phyloP scores from a whole-genome alignment of 768 basidiomycete species.

The Mycena chlorophos region DNA sequence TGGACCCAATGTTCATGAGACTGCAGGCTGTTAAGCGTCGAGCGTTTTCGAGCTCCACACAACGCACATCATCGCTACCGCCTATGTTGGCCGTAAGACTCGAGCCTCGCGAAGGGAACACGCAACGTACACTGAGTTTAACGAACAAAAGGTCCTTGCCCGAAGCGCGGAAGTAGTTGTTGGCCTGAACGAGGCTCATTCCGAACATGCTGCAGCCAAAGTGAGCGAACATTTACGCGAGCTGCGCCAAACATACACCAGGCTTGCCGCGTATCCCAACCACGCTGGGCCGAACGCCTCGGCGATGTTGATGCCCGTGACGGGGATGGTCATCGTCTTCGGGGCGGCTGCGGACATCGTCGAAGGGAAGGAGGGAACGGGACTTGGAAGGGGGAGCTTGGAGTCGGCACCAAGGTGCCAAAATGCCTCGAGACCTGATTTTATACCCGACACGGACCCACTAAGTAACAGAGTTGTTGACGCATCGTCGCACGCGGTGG shows the following conservation, averaged over 20 bases:
- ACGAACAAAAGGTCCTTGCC: neutral
- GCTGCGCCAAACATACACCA: neutral
- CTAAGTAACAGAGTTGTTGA: no score
- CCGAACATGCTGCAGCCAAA: slow-evolving; percentile 1
- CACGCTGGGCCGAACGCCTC: slow-evolving; percentile 8
- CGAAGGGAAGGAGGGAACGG: no score
- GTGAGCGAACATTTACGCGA: neutral
- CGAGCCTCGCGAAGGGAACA: no score
- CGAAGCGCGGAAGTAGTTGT: slow-evolving; percentile 2
- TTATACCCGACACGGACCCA: no score
- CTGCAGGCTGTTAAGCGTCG: neutral
- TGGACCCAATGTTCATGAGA: slow-evolving; percentile 9
- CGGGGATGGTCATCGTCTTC: neutral
- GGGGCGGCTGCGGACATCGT: neutral
- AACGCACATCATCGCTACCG: slow-evolving; percentile 9
- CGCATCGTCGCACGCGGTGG: no score
- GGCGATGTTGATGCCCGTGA: neutral
- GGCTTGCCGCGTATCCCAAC: slow-evolving; percentile 5
- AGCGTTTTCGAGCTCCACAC: neutral
- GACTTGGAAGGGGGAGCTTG: no score
- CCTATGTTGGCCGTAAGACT: neutral
- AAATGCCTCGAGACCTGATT: no score
- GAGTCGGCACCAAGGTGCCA: no score
- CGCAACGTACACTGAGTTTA: slow-evolving; percentile 3
- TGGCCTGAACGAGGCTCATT: slow-evolving; percentile 3